phyloP scores from a whole-genome alignment of 1,284 basidiomycete genomes.

The Trichosporon sp. region DNA sequence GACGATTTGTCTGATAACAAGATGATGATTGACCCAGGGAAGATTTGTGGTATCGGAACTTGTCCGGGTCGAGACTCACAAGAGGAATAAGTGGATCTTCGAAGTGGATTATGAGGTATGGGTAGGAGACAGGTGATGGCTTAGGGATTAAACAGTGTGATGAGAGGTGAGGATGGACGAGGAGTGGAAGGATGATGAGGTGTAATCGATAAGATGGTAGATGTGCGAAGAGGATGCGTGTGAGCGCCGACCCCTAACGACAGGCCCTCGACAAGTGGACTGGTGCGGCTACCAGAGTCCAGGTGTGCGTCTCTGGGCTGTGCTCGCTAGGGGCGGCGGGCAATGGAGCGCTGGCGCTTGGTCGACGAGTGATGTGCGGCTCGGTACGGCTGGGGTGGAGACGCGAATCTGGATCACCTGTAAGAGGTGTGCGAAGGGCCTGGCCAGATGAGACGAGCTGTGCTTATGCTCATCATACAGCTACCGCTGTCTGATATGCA shows the following conservation, averaged over 20 bases:
- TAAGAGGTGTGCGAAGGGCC: neutral
- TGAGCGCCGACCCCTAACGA: neutral
- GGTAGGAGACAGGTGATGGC: too few species aligned
- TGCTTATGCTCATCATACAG: neutral
- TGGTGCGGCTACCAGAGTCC: neutral
- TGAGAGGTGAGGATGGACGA: neutral
- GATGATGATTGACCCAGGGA: too few species aligned
- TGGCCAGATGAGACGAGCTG: neutral
- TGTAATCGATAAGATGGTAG: neutral
- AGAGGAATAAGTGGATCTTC: neutral
- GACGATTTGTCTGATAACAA: too few species aligned
- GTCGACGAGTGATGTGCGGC: neutral
- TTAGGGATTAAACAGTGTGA: neutral
- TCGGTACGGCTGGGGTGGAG: neutral
- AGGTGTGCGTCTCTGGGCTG: neutral
- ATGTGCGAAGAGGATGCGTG: neutral
- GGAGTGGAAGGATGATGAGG: neutral
- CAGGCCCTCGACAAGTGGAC: neutral
- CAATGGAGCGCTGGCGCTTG: too few species aligned
- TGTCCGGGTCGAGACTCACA: too few species aligned
- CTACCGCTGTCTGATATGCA: neutral
- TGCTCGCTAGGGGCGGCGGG: neutral
- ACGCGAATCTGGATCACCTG: neutral
- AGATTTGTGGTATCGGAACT: too few species aligned
- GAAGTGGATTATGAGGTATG: neutral